Base-by-base conservation (phyloP, 768 basidiomycete genomes). In the Mycena vitilis region DNA sequence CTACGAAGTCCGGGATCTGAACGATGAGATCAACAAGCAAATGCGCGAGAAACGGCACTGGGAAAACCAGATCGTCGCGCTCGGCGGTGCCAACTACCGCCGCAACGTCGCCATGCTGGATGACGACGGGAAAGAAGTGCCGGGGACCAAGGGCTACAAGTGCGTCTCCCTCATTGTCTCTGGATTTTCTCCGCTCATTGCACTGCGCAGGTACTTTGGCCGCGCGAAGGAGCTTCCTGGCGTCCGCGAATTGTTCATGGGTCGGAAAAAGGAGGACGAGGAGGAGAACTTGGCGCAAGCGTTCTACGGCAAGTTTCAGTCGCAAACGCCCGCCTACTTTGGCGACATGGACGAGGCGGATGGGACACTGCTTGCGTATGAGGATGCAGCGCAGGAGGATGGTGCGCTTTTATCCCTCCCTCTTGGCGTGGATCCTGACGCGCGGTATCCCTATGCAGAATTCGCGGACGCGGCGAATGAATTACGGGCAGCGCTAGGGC, bases 11-110 rank as follows among this genome's bases (percentile, higher is more conserved):
- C 90, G 97, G 36, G 97, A 98, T 77, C 75, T 98, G 49, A 99
- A 99, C 77, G 96, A 99, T 78, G 96, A 98, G 75, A 99, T 99
- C 71, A 99, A 99, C 84, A 94, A 91, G 76, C 82, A 98, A 16
- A 82, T 99, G 86, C 87, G 97, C 40, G 97, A 99, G 81, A 98
- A 99, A 78, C 81, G 92, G 49, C 96, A 98, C 79, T 99, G 95
- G 95, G 97, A 99, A 82, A 96, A 96, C 73, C 96, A 98, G 78
- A 98, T 99, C 58, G 92, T 98, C n/a, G 91, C 91, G 96, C 83
- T 98, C 1, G 96, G 96, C 53, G 97, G 97, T 70, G 97, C 96
- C 23, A 99, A 98, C 77, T 99, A 98, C 78, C 86, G 95, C 74
- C 84, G 97, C 59, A 98, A 95, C 76, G 93, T 96, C 15, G 91